A percentile compares a stretch with the other conserved stretches of the same genome.
Conservation (phyloP, 352 stramenopile genomes). For the Phytophthora multivora region DNA sequence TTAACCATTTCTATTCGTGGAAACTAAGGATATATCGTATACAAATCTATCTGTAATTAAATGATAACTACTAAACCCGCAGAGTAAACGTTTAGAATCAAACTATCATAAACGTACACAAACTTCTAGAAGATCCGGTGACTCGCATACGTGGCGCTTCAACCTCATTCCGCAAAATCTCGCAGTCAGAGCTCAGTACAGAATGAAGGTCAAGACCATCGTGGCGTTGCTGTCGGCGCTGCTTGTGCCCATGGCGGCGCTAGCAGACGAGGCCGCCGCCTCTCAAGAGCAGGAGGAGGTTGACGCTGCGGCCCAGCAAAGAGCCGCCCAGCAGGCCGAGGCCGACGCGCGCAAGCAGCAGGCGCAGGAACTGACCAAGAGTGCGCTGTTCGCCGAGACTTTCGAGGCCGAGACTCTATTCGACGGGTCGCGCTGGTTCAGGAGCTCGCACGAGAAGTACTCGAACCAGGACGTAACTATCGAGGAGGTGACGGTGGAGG, state of each 20-base stretch:
- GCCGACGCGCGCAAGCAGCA: slow-evolving; percentile 37
- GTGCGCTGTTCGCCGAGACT: slow-evolving; percentile 77
- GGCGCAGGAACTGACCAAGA: slow-evolving; percentile 55
- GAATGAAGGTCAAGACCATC: slow-evolving; percentile 62
- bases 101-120: neutral
- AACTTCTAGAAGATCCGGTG: slow-evolving; percentile 18
- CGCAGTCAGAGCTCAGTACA: neutral
- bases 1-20: neutral
- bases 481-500: slow-evolving; percentile 64
- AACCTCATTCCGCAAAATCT: slow-evolving; percentile 22
- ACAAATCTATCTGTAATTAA: neutral
- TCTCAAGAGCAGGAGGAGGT: slow-evolving; percentile 5
- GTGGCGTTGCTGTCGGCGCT: slow-evolving; percentile 49
- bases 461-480: slow-evolving; percentile 67
- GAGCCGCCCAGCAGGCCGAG: neutral
- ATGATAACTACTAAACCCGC: neutral
- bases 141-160: slow-evolving; percentile 13
- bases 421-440: slow-evolving; percentile 79
- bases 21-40: neutral
- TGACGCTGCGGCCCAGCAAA: slow-evolving; percentile 22
- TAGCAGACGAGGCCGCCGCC: slow-evolving; percentile 15
- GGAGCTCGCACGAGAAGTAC: slow-evolving; percentile 87
- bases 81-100: neutral
- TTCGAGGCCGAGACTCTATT: slow-evolving; percentile 68
- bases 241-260: slow-evolving; percentile 41